Conservation (phyloP, 1,284 basidiomycete species). For the Sanguinoderma infundibulare region DNA sequence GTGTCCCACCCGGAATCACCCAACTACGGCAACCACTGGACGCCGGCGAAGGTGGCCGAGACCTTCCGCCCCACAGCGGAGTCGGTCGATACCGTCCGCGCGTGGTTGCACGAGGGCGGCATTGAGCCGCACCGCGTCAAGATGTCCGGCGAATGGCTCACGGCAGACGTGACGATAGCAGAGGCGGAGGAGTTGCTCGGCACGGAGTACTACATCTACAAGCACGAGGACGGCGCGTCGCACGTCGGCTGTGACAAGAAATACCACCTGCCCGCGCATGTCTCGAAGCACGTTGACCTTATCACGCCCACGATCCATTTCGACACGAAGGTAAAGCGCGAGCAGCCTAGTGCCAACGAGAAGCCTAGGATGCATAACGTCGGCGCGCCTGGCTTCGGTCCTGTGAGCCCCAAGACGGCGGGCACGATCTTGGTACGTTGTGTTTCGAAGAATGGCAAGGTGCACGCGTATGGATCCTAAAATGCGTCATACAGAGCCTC, state of each 20-base stretch:
- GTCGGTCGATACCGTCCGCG: conserved; percentile 44
- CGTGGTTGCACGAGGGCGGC: conserved; percentile 46
- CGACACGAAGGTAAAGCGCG: conserved; percentile 33
- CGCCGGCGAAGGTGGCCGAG: conserved; percentile 38
- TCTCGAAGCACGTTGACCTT: conserved; percentile 50
- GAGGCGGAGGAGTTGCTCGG: conserved; percentile 50
- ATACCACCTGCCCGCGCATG: conserved; percentile 49
- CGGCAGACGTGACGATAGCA: conserved; percentile 46
- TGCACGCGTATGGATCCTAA: not conserved
- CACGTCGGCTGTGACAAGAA: conserved; percentile 41
- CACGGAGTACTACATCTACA: conserved; percentile 51
- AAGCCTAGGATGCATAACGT: conserved; percentile 16
- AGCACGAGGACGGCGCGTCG: conserved; percentile 44
- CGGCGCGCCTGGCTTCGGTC: conserved; percentile 38
- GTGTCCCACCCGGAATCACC: conserved; percentile 49
- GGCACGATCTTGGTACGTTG: conserved; percentile 17
- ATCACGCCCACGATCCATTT: conserved; percentile 55
- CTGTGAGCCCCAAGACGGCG: conserved; percentile 27
- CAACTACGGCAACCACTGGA: conserved; percentile 50
- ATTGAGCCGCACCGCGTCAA: conserved; percentile 37
- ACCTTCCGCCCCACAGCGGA: conserved; percentile 49
- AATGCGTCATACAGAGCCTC: conserved; percentile 9
- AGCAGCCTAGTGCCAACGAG: not conserved
- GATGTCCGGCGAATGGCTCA: conserved; percentile 47
- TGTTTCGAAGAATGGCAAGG: not conserved